phyloP scores from a whole-genome alignment of 75 land plant genomes.

The Chamaecyparis obtusa region DNA sequence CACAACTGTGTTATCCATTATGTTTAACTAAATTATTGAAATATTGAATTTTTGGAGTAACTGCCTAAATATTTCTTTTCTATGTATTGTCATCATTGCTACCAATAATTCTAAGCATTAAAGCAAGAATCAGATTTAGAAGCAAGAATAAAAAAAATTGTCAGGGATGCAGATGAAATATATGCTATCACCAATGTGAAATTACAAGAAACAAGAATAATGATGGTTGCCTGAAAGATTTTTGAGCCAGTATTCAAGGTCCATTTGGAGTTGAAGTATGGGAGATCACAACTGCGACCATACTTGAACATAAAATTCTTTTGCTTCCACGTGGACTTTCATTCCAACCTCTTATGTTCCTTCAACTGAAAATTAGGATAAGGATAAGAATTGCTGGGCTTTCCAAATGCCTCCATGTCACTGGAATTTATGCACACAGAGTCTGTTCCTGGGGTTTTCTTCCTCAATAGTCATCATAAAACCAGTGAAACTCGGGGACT shows the following conservation, averaged over 20 bases:
- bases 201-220: neutral
- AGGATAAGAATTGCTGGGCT: neutral
- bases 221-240: neutral
- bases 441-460: neutral
- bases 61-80: neutral
- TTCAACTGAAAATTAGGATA: neutral
- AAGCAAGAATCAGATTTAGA: neutral
- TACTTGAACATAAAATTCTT: neutral
- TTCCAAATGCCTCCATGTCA: neutral
- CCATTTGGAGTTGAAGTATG: neutral
- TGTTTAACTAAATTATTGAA: neutral
- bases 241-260: neutral
- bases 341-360: neutral
- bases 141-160: too few relatives aligned
- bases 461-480: neutral
- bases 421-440: neutral
- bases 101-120: neutral
- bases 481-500: too few relatives aligned
- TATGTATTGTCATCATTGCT: neutral
- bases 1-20: neutral
- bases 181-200: neutral
- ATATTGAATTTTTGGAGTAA: too few relatives aligned
- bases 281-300: neutral
- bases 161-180: neutral
- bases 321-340: neutral